Base-by-base conservation (phyloP, 2,329 filamentous ascomycete genomes). In the Elsinoe australis region DNA sequence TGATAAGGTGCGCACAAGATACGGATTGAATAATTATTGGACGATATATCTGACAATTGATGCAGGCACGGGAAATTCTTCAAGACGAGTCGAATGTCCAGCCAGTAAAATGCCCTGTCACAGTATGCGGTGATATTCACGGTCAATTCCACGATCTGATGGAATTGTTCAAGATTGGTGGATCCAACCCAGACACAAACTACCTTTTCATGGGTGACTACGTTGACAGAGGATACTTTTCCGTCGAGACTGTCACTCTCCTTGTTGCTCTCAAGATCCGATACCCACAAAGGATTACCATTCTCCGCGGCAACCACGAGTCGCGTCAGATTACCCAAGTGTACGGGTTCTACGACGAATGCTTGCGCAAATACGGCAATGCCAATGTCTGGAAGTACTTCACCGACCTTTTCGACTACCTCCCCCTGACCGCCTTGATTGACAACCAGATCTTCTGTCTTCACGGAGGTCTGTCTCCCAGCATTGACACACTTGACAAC, bases 201-300 rank as follows among this genome's bases (percentile, higher is more conserved):
- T 96, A 96, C 71, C 83, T 96, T 57, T 96, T 96, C 74, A 96
- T 98, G 88, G 89, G 87, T 92, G 92, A 98, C 70, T 98, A 96
- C 64, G 92, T 98, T 62, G 92, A 98, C 69, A 83, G 92, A 74
- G 92, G 92, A 55, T 98, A 95, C 75, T 98, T 96, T 74, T 95
- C 89, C 21, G 88, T 98, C 58, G 92, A 98, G 76, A 96, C 92
- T 5, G 89, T 98, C 58, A 95, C 90, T 14, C 81, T 98, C 51
- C 83, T 98, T 59, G 88, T 96, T 61, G 88, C 87, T 55, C 82
- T 96, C 66, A 98, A 96, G 76, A 95, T 96, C 65, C 84, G 92
- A 74, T 85, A 80, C 59, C 83, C 83, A 32, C 81, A 85, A 59
- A 75, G 78, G 54, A 81, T 87, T 53, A 86, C 83, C 0, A 71